Evolutionary conservation across 2,329 filamentous ascomycete species (phyloP).

Genomic region (Fusarium compactum): DNA sequence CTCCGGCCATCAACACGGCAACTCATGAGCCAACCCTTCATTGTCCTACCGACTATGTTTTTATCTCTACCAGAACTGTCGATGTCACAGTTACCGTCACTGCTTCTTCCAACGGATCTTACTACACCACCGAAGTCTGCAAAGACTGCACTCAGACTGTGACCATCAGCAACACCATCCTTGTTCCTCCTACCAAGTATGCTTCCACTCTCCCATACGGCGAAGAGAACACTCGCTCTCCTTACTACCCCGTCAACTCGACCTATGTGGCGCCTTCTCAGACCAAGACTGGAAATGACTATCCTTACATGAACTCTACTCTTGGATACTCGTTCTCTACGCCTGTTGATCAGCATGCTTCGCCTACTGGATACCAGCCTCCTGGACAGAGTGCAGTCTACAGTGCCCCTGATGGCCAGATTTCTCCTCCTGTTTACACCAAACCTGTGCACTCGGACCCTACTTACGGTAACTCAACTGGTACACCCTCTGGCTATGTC

Average conservation of each 20-base stretch:
- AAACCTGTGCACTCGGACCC: constrained; percentile 31
- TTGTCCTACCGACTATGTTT: constrained; percentile 43
- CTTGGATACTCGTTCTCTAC: constrained; percentile 20
- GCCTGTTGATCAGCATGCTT: constrained; percentile 11
- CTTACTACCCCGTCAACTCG: constrained; percentile 25
- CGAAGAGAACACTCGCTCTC: constrained; percentile 15
- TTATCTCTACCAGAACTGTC: constrained; percentile 50
- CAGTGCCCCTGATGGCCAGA: constrained; percentile 16
- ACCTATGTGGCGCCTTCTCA: constrained; percentile 17
- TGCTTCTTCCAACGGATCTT: constrained; percentile 42
- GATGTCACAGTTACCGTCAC: constrained; percentile 54
- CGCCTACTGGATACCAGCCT: constrained; percentile 8
- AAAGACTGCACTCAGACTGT: constrained; percentile 24
- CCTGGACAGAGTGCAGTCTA: constrained; percentile 17
- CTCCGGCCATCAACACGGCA: constrained; percentile 18
- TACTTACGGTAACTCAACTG: constrained; percentile 26
- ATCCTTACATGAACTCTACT: constrained; percentile 39
- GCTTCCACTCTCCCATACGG: constrained; percentile 30
- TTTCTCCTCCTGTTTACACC: constrained; percentile 25
- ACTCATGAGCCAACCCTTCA: constrained; percentile 23
- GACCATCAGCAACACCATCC: constrained; percentile 19
- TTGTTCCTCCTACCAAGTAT: constrained; percentile 24
- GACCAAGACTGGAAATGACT: constrained; percentile 17
- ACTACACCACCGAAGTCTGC: constrained; percentile 32
- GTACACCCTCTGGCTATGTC: constrained; percentile 21